Evolutionary conservation across 371 early-diverging fungal species (phyloP).

Genomic region (Apophysomyces ossiformis): DNA sequence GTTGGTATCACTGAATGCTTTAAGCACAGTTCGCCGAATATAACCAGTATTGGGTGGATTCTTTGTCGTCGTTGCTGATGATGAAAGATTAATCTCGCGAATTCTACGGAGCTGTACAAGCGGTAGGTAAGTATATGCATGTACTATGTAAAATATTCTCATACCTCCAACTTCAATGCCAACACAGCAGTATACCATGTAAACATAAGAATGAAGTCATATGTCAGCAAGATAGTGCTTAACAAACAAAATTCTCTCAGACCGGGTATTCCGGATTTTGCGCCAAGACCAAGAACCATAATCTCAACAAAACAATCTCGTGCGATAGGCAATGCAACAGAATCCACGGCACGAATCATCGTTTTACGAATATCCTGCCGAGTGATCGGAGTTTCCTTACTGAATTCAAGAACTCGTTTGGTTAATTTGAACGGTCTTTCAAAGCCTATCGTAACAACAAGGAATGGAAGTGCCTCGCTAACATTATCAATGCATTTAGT

Average conservation of each 20-base stretch:
- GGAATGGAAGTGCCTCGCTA: constrained; percentile 85
- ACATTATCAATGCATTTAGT: background rate
- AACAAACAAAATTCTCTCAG: constrained; percentile 80
- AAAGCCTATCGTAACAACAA: constrained; percentile 88
- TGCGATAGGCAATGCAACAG: constrained; percentile 64
- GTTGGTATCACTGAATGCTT: constrained; percentile 48
- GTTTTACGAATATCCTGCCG: constrained; percentile 58
- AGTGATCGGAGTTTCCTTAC: constrained; percentile 33
- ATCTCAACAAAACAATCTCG: constrained; percentile 84
- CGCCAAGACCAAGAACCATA: constrained; percentile 73
- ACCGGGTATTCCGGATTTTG: constrained; percentile 73
- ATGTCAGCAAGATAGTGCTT: constrained; percentile 75
- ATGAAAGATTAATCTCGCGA: constrained; percentile 22
- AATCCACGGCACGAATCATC: constrained; percentile 67
- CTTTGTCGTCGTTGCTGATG: background rate
- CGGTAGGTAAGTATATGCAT: background rate
- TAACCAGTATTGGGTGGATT: constrained; percentile 38
- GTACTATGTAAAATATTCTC: constrained; percentile 13
- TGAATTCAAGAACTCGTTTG: constrained; percentile 67
- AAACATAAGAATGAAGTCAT: constrained; percentile 81
- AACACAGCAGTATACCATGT: constrained; percentile 84
- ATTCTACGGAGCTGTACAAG: constrained; percentile 23
- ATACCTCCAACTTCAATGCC: constrained; percentile 83
- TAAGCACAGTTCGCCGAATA: constrained; percentile 51
- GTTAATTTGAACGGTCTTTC: constrained; percentile 86